These are phyloP conservation scores for Hymenoscyphus linearis DNA, from an alignment of 2,329 filamentous ascomycete species.

Conservation along the genomic window DNA sequence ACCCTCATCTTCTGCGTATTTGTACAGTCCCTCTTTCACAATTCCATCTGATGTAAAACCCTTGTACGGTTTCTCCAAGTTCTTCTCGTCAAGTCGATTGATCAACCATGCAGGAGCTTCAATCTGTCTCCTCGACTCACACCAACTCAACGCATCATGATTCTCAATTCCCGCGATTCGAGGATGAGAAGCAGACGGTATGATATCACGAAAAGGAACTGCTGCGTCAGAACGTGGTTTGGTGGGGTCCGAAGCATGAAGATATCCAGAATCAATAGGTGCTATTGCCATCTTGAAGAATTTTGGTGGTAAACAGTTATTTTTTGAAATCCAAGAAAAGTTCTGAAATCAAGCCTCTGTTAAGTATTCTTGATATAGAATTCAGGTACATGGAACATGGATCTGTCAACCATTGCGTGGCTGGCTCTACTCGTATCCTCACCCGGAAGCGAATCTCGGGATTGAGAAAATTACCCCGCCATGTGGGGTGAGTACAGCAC, in stretches of 20 bases:
- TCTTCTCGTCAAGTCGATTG: constrained; percentile 28
- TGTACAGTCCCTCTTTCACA: constrained; percentile 24
- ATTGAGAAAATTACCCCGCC: constrained; percentile 5
- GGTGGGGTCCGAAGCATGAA: constrained; percentile 23
- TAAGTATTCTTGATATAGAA: background rate
- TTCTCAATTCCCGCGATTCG: constrained; percentile 27
- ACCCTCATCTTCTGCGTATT: constrained; percentile 28
- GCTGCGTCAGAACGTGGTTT: constrained; percentile 27
- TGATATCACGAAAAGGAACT: constrained; percentile 27
- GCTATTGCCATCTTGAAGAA: constrained; percentile 4
- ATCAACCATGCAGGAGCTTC: constrained; percentile 31
- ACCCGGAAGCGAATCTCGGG: constrained; percentile 10
- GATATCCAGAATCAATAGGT: constrained; percentile 25
- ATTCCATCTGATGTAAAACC: constrained; percentile 30
- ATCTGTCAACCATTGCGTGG: background rate
- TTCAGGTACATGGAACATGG: background rate
- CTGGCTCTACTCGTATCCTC: no score
- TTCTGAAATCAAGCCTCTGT: background rate
- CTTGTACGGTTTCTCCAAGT: constrained; percentile 28
- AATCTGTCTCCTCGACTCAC: constrained; percentile 28
- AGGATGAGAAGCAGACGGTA: constrained; percentile 22
- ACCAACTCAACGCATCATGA: constrained; percentile 27
- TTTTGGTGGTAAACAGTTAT: background rate
- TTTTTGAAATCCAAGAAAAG: background rate
- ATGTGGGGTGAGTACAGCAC: constrained; percentile 9